Evolutionary conservation across 768 basidiomycete genomes (phyloP).

Genomic region (Lactarius indigo): DNA sequence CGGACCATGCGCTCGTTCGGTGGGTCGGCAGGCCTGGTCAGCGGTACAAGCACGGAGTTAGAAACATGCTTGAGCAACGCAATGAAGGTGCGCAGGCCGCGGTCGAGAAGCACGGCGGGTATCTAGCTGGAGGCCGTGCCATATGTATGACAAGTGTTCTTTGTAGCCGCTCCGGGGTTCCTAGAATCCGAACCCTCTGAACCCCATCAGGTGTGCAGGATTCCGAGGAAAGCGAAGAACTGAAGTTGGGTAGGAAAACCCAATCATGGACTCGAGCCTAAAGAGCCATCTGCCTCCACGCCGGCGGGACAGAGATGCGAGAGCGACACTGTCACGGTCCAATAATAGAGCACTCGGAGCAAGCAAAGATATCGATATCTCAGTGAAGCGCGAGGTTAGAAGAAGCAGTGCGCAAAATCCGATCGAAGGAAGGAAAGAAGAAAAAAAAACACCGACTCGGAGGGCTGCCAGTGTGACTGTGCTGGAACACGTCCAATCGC

Average conservation of each 20-base stretch:
- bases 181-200: too few species aligned
- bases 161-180: neutral
- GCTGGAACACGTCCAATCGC: neutral
- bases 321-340: neutral
- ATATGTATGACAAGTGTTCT: neutral
- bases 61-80: neutral
- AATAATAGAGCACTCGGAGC: neutral
- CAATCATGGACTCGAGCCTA: neutral
- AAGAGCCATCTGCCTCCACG: neutral
- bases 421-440: neutral
- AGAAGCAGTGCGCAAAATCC: neutral
- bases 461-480: neutral
- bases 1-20: neutral
- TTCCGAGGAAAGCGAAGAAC: neutral
- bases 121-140: neutral
- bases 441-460: too few species aligned
- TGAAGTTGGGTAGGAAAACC: neutral
- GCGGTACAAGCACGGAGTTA: neutral
- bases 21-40: neutral
- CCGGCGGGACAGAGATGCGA: neutral
- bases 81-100: neutral
- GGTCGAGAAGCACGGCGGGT: neutral
- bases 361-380: neutral
- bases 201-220: neutral
- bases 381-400: neutral